phyloP scores from a whole-genome alignment of 2,329 filamentous ascomycete species.

The Onygenales sp. region DNA sequence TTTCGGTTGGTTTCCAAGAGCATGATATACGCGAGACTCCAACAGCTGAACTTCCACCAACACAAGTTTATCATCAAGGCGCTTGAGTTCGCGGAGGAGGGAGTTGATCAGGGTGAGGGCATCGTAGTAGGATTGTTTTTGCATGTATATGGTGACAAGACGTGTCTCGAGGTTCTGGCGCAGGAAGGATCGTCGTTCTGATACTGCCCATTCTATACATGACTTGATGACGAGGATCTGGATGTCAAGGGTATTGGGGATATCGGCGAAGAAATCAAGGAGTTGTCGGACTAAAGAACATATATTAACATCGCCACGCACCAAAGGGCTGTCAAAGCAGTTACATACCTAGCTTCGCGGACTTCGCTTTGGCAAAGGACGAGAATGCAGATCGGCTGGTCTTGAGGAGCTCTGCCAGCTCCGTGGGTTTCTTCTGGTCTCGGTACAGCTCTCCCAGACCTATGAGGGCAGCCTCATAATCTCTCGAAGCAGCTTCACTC shows the following conservation, averaged over 20 bases:
- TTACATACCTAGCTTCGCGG: slow-evolving; percentile 80
- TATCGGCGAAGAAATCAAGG: slow-evolving; percentile 86
- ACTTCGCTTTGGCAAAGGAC: slow-evolving; percentile 97
- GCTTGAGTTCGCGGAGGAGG: slow-evolving; percentile 91
- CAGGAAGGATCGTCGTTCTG: slow-evolving; percentile 88
- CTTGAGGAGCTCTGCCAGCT: slow-evolving; percentile 81
- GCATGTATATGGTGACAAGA: slow-evolving; percentile 88
- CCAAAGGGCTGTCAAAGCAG: background rate
- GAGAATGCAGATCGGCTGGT: slow-evolving; percentile 86
- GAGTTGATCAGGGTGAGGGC: slow-evolving; percentile 93
- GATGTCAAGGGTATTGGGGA: slow-evolving; percentile 87
- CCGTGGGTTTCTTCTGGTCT: slow-evolving; percentile 67
- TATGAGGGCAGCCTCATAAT: slow-evolving; percentile 84
- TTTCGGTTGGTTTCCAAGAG: slow-evolving; percentile 92
- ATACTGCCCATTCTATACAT: slow-evolving; percentile 98
- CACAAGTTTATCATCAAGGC: slow-evolving; percentile 95
- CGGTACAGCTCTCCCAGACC: slow-evolving; percentile 87
- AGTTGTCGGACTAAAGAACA: slow-evolving; percentile 70
- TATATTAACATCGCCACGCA: slow-evolving; percentile 4
- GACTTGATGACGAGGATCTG: slow-evolving; percentile 95
- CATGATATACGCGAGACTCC: slow-evolving; percentile 95
- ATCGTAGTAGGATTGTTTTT: slow-evolving; percentile 95
- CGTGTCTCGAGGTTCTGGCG: slow-evolving; percentile 97
- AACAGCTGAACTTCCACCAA: slow-evolving; percentile 96
- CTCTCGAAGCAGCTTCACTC: slow-evolving; percentile 75